phyloP scores from a whole-genome alignment of 176 grass and related monocot genomes.

The Neostapfia colusana region DNA sequence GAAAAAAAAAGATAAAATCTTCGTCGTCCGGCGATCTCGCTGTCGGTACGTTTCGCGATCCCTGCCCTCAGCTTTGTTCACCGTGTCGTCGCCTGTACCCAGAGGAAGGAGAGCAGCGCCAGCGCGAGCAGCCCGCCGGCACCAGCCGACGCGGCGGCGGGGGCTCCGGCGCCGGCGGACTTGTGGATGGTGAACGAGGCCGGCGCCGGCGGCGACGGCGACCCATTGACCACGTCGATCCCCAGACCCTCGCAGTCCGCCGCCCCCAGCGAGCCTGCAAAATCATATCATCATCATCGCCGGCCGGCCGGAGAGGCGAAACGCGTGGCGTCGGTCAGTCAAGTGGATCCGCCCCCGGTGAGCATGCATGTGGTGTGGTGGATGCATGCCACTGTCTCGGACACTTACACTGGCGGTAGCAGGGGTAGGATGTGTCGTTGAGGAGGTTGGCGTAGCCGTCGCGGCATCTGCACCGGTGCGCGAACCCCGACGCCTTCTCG shows the following conservation, averaged over 20 bases:
- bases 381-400: neutral
- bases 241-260: conserved; percentile 46
- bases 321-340: neutral
- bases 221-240: conserved; percentile 47
- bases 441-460: conserved; percentile 58
- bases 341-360: neutral
- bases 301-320: neutral
- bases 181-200: conserved; percentile 40
- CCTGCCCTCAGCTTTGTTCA: neutral
- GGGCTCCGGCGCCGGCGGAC: neutral
- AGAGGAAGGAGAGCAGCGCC: neutral
- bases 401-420: conserved; percentile 53
- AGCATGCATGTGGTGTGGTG: neutral
- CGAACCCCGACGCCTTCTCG: conserved; percentile 31
- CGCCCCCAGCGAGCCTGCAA: conserved; percentile 47
- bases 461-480: conserved; percentile 48
- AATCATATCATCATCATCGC: too few relatives aligned
- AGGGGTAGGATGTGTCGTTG: conserved; percentile 42
- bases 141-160: neutral
- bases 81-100: neutral
- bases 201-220: conserved; percentile 42
- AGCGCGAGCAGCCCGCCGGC: neutral
- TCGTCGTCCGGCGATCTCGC: too few relatives aligned
- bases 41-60: too few relatives aligned
- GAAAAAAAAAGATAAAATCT: too few relatives aligned